A percentile compares a stretch with the other conserved stretches of the same genome.
phyloP scores from a whole-genome alignment of 2,329 filamentous ascomycete genomes.

The Apiospora kogelbergensis region DNA sequence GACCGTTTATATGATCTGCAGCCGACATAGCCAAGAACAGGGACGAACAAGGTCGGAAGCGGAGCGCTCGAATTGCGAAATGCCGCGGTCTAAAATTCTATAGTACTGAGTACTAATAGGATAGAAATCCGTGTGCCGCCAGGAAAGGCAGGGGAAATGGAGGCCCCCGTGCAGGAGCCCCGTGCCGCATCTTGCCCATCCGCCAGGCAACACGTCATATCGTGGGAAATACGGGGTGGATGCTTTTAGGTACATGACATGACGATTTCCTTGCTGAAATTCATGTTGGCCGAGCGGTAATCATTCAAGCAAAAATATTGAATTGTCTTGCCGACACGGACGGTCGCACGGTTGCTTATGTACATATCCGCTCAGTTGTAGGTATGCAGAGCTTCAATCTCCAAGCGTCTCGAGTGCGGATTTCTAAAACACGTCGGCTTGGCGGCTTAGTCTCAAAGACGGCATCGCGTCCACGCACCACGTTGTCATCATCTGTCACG shows the following conservation, averaged over 20 bases:
- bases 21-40: not conserved
- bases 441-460: not conserved
- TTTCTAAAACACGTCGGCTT: slow-evolving; percentile 3
- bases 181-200: not conserved
- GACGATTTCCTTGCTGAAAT: not conserved
- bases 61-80: not conserved
- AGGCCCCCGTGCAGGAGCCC: not conserved
- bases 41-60: not conserved
- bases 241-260: not conserved
- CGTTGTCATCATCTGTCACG: slow-evolving; percentile 5
- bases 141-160: not conserved
- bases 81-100: not conserved
- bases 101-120: too few species aligned
- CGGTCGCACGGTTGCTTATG: not conserved
- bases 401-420: not conserved
- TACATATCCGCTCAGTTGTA: not conserved
- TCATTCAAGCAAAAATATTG: not conserved
- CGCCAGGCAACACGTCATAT: not conserved
- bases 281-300: not conserved
- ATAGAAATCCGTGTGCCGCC: not conserved
- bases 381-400: not conserved
- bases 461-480: not conserved
- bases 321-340: not conserved
- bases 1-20: not conserved
- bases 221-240: not conserved